Percentiles rank a stretch among this genome's conserved stretches.
Evolutionary conservation across 2,329 filamentous ascomycete genomes (phyloP).

Genomic region (Daldinia sp.): DNA sequence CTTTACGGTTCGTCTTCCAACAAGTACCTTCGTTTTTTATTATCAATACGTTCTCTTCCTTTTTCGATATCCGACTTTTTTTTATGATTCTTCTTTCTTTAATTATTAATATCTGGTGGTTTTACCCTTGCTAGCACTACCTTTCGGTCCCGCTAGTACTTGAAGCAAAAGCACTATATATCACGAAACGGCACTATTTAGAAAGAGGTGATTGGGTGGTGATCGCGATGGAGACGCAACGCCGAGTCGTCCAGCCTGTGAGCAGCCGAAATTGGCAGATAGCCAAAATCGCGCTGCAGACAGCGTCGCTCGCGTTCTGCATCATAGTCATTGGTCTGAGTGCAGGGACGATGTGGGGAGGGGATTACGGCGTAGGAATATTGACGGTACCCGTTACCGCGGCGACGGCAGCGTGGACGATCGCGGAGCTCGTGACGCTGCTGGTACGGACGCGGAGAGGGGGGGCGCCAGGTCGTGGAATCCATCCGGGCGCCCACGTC

Average conservation of each 20-base stretch:
- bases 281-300: constrained; percentile 33
- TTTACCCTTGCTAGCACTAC: background rate
- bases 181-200: constrained; percentile 6
- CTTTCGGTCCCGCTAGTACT: background rate
- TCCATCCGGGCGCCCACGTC: constrained; percentile 40
- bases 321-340: constrained; percentile 31
- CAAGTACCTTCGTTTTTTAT: constrained; percentile 4
- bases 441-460: constrained; percentile 16
- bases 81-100: background rate
- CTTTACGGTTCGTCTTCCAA: background rate
- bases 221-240: constrained; percentile 24
- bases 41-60: constrained; percentile 1
- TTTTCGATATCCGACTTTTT: background rate
- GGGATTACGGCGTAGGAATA: constrained; percentile 20
- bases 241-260: constrained; percentile 16
- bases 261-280: constrained; percentile 30
- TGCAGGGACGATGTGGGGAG: constrained; percentile 24
- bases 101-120: background rate
- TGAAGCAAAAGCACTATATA: background rate
- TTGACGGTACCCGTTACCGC: constrained; percentile 23
- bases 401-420: constrained; percentile 33
- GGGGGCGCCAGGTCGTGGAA: constrained; percentile 28
- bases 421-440: constrained; percentile 29
- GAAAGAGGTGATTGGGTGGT: background rate
- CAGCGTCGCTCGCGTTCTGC: constrained; percentile 29